phyloP scores from a whole-genome alignment of 495 filamentous ascomycete species.

The Terfezia claveryi region DNA sequence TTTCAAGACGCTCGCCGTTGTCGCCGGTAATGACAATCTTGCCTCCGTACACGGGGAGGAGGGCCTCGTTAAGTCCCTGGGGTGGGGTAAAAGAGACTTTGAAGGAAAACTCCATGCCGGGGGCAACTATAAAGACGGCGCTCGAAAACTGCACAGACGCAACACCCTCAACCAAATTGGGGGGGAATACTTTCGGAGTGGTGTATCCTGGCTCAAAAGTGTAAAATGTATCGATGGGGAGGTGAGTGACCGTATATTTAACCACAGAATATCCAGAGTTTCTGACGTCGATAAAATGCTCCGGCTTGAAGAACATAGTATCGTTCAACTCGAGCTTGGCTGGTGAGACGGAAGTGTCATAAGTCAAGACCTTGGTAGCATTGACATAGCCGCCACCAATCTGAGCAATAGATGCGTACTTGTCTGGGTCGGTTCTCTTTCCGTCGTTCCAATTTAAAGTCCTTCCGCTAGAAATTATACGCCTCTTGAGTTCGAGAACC shows the following conservation, averaged over 20 bases:
- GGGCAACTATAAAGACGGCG: slow-evolving; percentile 12
- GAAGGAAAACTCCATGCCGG: slow-evolving; percentile 22
- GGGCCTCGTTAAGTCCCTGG: slow-evolving; percentile 20
- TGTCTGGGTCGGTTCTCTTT: slow-evolving; percentile 13
- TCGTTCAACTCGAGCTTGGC: slow-evolving; percentile 37
- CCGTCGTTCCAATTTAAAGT: slow-evolving; percentile 29
- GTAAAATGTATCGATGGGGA: slow-evolving; percentile 15
- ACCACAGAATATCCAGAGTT: slow-evolving; percentile 28
- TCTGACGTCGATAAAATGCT: slow-evolving; percentile 28
- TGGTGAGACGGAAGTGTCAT: slow-evolving; percentile 29
- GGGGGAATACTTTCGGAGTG: slow-evolving; percentile 5
- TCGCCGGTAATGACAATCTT: slow-evolving; percentile 30
- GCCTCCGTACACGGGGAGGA: slow-evolving; percentile 31
- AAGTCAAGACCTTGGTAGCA: slow-evolving; percentile 33
- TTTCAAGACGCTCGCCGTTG: slow-evolving; percentile 26
- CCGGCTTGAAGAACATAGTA: slow-evolving; percentile 28
- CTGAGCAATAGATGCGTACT: slow-evolving; percentile 33
- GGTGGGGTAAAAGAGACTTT: slow-evolving; percentile 26
- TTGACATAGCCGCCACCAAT: slow-evolving; percentile 36
- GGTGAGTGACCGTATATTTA: slow-evolving; percentile 26
- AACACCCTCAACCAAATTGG: slow-evolving; percentile 12
- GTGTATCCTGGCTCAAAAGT: slow-evolving; percentile 10
- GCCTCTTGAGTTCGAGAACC: slow-evolving; percentile 20
- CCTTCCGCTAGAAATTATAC: slow-evolving; percentile 22
- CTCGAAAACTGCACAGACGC: slow-evolving; percentile 14